Conservation (phyloP, 129 eudicot species). For the Flaveria linearis region DNA sequence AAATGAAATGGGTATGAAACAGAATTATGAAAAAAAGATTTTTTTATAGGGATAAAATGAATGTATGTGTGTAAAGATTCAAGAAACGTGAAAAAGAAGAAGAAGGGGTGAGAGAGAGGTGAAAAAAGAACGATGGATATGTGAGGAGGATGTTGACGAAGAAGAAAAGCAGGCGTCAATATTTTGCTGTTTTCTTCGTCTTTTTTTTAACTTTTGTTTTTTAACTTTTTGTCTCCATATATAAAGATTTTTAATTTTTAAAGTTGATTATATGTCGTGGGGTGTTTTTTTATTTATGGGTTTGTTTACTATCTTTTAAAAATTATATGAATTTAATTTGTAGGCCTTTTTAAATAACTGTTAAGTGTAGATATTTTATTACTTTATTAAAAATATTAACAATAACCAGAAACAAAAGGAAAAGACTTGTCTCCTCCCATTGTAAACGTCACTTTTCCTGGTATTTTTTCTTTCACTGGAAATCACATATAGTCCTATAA, state of each 20-base stretch:
- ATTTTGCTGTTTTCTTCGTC: constrained; percentile 25
- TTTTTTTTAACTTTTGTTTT: constrained; percentile 12
- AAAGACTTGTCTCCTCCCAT: too few species aligned
- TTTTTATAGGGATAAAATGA: background rate
- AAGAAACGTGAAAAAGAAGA: constrained; percentile 37
- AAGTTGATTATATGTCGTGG: background rate
- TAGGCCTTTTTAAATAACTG: too few species aligned
- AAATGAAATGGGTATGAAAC: constrained; percentile 21
- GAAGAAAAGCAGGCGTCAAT: constrained; percentile 42
- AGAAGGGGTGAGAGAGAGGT: constrained; percentile 13
- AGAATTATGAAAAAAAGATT: constrained; percentile 11
- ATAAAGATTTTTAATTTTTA: background rate
- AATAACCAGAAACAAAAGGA: too few species aligned
- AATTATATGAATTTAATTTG: too few species aligned
- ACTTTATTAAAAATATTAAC: too few species aligned
- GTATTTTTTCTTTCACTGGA: too few species aligned
- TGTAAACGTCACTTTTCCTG: too few species aligned
- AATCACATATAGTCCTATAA: too few species aligned
- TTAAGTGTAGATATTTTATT: too few species aligned
- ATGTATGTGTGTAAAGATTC: constrained; percentile 20
- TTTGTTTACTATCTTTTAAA: too few species aligned
- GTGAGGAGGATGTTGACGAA: constrained; percentile 37
- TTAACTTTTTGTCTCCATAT: constrained; percentile 1
- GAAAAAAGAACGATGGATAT: constrained; percentile 38
- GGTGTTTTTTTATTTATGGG: too few species aligned